These are phyloP conservation scores for Ophiorrhiza pumila DNA, from an alignment of 257 asterid genomes.

Conservation along the genomic window DNA sequence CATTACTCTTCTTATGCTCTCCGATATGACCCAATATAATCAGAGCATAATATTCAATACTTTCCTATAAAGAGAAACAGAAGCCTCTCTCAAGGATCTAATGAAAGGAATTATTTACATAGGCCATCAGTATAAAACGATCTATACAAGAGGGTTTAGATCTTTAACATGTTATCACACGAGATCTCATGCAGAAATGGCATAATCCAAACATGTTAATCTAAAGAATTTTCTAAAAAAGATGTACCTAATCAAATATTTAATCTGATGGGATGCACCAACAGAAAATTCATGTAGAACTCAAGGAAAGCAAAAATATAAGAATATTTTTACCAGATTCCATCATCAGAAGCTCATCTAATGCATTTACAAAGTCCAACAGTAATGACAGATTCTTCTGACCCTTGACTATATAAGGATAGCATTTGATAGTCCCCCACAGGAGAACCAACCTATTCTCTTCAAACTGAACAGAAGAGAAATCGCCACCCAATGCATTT, in stretches of 20 bases:
- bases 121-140: neutral
- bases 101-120: neutral
- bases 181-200: neutral
- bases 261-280: neutral
- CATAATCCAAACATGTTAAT: neutral
- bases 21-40: neutral
- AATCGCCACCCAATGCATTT: conserved; percentile 32
- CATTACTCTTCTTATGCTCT: neutral
- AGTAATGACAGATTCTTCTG: conserved; percentile 43
- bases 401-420: conserved; percentile 45
- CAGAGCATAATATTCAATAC: neutral
- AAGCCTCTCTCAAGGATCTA: neutral
- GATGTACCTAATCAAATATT: neutral
- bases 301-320: conserved; percentile 3
- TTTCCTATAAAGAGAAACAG: neutral
- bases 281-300: neutral
- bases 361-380: conserved; percentile 60
- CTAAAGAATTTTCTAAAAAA: neutral
- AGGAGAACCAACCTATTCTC: conserved; percentile 55
- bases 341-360: conserved; percentile 57
- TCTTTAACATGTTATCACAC: neutral
- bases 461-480: conserved; percentile 31
- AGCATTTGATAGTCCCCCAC: conserved; percentile 80
- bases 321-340: conserved; percentile 51
- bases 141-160: neutral